Evolutionary conservation across 2,329 filamentous ascomycete species (phyloP).

Genomic region (Remersonia thermophila): DNA sequence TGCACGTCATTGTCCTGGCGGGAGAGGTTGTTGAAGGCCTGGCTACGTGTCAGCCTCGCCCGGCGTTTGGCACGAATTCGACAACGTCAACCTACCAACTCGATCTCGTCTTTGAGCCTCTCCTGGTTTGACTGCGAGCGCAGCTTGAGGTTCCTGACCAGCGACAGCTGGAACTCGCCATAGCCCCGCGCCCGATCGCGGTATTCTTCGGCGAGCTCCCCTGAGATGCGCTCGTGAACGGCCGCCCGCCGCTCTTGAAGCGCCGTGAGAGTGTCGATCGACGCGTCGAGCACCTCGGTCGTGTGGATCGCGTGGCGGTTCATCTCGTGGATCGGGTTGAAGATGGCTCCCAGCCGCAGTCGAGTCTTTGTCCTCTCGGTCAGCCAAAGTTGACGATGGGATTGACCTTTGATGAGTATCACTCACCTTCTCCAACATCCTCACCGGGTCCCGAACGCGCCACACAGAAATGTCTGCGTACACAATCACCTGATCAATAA

Average conservation of each 20-base stretch:
- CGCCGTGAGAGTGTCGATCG: constrained; percentile 8
- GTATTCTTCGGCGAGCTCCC: constrained; percentile 6
- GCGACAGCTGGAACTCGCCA: constrained; percentile 11
- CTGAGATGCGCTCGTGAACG: constrained; percentile 3
- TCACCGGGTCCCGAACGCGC: constrained; percentile 13
- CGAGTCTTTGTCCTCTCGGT: too few species aligned
- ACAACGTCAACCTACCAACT: constrained; percentile 6
- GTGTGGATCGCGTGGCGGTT: constrained; percentile 12
- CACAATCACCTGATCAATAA: constrained; percentile 11
- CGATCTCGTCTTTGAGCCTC: constrained; percentile 11
- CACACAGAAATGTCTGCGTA: constrained; percentile 13
- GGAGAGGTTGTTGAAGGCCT: constrained; percentile 15
- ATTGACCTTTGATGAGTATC: too few species aligned
- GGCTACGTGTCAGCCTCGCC: not conserved
- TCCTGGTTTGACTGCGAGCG: constrained; percentile 11
- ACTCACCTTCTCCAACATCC: constrained; percentile 11
- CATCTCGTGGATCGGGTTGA: constrained; percentile 11
- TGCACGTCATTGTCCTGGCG: constrained; percentile 14
- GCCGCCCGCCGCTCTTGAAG: constrained; percentile 5
- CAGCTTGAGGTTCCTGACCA: constrained; percentile 10
- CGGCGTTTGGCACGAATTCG: not conserved
- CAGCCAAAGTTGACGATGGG: too few species aligned
- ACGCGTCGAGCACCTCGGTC: constrained; percentile 10
- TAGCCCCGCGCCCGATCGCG: constrained; percentile 10
- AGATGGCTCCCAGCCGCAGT: constrained; percentile 8